A percentile compares a stretch with the other conserved stretches of the same genome.
phyloP scores from a whole-genome alignment of 2,329 filamentous ascomycete genomes.

The Colletotrichum cordylinicola region DNA sequence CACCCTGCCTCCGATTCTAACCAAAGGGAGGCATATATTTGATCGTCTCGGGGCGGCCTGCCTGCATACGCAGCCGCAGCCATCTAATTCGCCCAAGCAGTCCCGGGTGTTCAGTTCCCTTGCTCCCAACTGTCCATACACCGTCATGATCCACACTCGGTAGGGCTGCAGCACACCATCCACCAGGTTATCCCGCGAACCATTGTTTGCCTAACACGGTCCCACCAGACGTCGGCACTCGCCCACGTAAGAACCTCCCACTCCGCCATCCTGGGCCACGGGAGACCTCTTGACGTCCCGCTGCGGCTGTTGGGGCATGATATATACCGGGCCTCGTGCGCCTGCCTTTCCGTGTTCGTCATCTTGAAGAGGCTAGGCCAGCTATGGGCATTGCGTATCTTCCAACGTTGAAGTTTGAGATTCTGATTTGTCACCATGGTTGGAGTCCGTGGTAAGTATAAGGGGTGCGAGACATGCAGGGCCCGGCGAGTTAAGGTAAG shows the following conservation, averaged over 20 bases:
- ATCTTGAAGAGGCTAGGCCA: not conserved
- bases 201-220: slow-evolving; percentile 1
- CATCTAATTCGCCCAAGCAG: slow-evolving; percentile 7
- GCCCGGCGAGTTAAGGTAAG: slow-evolving; percentile 63
- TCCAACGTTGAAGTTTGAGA: not conserved
- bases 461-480: slow-evolving; percentile 68
- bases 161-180: slow-evolving; percentile 22
- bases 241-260: slow-evolving; percentile 11
- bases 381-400: not conserved
- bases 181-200: slow-evolving; percentile 3
- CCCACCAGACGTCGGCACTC: slow-evolving; percentile 1
- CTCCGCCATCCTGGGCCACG: not conserved
- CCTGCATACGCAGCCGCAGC: slow-evolving; percentile 16
- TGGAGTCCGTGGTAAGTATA: slow-evolving; percentile 68
- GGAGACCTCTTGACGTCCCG: not conserved
- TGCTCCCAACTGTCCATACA: not conserved
- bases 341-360: not conserved
- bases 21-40: slow-evolving; percentile 7
- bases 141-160: slow-evolving; percentile 3
- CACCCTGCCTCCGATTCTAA: slow-evolving; percentile 7
- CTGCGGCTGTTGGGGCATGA: not conserved
- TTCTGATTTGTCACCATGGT: slow-evolving; percentile 50
- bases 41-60: slow-evolving; percentile 18
- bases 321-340: slow-evolving; percentile 5
- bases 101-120: not conserved